Conservation (phyloP, 129 eudicot species). For the Calendula officinalis region DNA sequence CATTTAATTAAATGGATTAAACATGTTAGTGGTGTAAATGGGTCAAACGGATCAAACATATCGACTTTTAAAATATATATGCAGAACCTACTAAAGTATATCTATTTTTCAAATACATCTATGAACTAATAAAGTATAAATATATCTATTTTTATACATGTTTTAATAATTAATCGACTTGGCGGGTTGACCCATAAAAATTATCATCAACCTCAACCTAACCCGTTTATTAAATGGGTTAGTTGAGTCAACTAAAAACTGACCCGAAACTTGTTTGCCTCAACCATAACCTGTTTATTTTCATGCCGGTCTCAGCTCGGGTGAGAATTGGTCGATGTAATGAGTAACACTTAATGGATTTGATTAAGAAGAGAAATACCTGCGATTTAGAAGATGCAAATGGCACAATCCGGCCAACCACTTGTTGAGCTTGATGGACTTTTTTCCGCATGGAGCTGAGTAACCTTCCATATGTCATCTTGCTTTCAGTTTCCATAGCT, state of each 20-base stretch:
- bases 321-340: neutral
- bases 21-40: no score
- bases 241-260: neutral
- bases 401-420: conserved; percentile 26
- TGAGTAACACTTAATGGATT: neutral
- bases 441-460: conserved; percentile 36
- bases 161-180: no score
- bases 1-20: no score
- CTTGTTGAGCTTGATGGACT: conserved; percentile 39
- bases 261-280: neutral
- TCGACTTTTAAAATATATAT: no score
- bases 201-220: neutral
- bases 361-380: conserved; percentile 27
- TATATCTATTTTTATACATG: no score
- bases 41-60: no score
- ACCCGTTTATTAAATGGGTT: neutral
- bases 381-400: conserved; percentile 32
- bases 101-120: no score
- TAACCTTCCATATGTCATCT: conserved; percentile 50
- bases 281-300: neutral
- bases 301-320: neutral
- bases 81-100: no score
- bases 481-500: conserved; percentile 41
- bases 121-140: no score
- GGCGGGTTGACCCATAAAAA: neutral